A percentile compares a stretch with the other conserved stretches of the same genome.
Conservation (phyloP, 2,329 filamentous ascomycete species). For the Blastomyces gilchristii region DNA sequence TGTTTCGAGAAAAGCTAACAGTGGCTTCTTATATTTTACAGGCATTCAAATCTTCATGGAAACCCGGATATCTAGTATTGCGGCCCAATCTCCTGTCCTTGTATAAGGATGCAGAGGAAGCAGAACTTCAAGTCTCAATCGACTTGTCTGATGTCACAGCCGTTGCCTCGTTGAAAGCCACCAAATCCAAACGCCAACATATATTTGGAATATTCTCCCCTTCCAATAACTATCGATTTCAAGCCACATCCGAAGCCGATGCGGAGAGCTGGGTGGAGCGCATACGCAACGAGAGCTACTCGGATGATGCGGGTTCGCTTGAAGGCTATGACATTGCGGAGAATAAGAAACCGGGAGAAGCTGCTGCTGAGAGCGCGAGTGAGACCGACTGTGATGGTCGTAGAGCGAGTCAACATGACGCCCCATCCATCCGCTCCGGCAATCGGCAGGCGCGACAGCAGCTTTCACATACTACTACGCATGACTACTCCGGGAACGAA, state of each 20-base stretch:
- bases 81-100: slow-evolving; percentile 82
- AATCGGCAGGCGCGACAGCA: slow-evolving; percentile 2
- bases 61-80: slow-evolving; percentile 76
- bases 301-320: slow-evolving; percentile 42
- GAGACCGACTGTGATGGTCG: slow-evolving; percentile 32
- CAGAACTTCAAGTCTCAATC: slow-evolving; percentile 79
- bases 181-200: slow-evolving; percentile 74
- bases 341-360: slow-evolving; percentile 44
- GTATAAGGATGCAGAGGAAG: slow-evolving; percentile 86
- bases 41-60: slow-evolving; percentile 64
- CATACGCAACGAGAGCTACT: slow-evolving; percentile 67
- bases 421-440: background rate
- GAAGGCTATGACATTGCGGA: slow-evolving; percentile 45
- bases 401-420: background rate
- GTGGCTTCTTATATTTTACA: slow-evolving; percentile 12
- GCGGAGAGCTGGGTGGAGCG: slow-evolving; percentile 77
- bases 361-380: slow-evolving; percentile 29
- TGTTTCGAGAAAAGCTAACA: slow-evolving; percentile 12
- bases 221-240: slow-evolving; percentile 81
- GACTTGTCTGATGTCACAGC: slow-evolving; percentile 83
- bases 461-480: slow-evolving; percentile 22
- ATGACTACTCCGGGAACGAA: slow-evolving; percentile 54
- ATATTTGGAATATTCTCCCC: slow-evolving; percentile 90
- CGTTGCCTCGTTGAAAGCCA: slow-evolving; percentile 76
- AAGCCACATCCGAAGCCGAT: slow-evolving; percentile 62